phyloP scores from a whole-genome alignment of 2,329 filamentous ascomycete genomes.

The Beauveria brongniartii region DNA sequence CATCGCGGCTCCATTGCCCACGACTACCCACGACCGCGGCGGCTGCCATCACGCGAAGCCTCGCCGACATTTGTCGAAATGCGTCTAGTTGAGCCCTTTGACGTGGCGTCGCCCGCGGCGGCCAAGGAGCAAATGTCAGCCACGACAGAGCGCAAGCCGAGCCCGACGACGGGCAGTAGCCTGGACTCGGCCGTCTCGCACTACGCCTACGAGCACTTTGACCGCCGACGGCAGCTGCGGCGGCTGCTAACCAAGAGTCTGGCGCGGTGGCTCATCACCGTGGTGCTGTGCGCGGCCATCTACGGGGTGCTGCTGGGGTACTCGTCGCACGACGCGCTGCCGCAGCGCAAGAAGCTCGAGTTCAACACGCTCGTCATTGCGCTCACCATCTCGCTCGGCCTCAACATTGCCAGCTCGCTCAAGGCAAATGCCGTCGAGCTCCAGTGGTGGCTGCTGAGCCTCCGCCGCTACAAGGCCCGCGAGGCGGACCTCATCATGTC shows the following conservation, averaged over 20 bases:
- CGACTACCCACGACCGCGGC: background rate
- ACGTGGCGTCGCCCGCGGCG: no score
- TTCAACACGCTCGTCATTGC: slow-evolving; percentile 38
- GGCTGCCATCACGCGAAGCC: background rate
- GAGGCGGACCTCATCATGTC: slow-evolving; percentile 23
- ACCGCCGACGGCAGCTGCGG: slow-evolving; percentile 16
- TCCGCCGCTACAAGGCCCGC: slow-evolving; percentile 25
- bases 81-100: no score
- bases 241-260: slow-evolving; percentile 14
- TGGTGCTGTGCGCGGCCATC: slow-evolving; percentile 20
- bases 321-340: slow-evolving; percentile 22
- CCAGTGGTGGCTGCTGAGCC: slow-evolving; percentile 37
- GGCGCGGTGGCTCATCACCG: slow-evolving; percentile 22
- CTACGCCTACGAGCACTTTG: slow-evolving; percentile 17
- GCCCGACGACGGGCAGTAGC: background rate
- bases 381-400: slow-evolving; percentile 32
- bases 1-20: background rate
- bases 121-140: no score
- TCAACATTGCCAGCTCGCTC: slow-evolving; percentile 34
- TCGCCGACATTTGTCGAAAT: background rate
- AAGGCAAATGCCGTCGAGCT: slow-evolving; percentile 36
- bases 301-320: slow-evolving; percentile 24
- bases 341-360: slow-evolving; percentile 26
- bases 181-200: slow-evolving; percentile 11
- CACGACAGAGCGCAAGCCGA: background rate